A percentile compares a stretch with the other conserved stretches of the same genome.
Evolutionary conservation across 2,329 filamentous ascomycete species (phyloP).

Genomic region (Grosmannia huntii): DNA sequence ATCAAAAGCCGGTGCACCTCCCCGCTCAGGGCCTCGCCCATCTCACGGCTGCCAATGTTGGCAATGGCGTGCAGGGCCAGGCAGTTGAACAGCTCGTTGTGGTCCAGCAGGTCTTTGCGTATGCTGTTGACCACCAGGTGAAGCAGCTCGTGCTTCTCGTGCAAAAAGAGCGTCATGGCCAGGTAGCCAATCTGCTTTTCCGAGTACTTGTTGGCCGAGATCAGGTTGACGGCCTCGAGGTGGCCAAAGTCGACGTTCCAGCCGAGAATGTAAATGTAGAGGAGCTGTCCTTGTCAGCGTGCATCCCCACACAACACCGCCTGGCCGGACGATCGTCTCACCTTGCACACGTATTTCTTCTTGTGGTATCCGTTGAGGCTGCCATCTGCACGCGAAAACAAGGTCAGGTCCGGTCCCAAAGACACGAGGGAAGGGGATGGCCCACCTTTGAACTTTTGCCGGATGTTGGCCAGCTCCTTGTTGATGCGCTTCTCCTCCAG

Average conservation of each 20-base stretch:
- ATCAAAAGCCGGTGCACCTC: slow-evolving; percentile 93
- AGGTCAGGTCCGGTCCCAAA: neutral
- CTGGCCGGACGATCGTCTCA: slow-evolving; percentile 19
- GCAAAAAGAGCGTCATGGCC: slow-evolving; percentile 90
- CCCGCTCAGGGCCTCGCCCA: slow-evolving; percentile 83
- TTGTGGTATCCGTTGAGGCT: slow-evolving; percentile 93
- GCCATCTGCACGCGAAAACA: slow-evolving; percentile 44
- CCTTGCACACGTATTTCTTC: slow-evolving; percentile 99
- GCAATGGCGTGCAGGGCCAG: slow-evolving; percentile 93
- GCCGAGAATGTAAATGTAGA: slow-evolving; percentile 97
- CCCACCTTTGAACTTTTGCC: slow-evolving; percentile 86
- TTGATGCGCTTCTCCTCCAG: slow-evolving; percentile 99
- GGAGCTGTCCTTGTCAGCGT: slow-evolving; percentile 36
- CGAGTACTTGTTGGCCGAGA: slow-evolving; percentile 93
- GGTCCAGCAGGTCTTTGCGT: slow-evolving; percentile 83
- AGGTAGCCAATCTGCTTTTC: slow-evolving; percentile 99
- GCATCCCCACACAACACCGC: too few species aligned
- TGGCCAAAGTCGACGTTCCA: slow-evolving; percentile 99
- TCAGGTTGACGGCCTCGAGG: slow-evolving; percentile 93
- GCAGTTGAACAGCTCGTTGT: slow-evolving; percentile 97
- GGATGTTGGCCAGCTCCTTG: slow-evolving; percentile 96
- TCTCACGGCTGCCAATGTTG: slow-evolving; percentile 91
- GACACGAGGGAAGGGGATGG: too few species aligned
- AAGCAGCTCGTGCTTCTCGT: slow-evolving; percentile 91
- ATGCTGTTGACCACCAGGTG: slow-evolving; percentile 98